phyloP scores from a whole-genome alignment of 306 rosid species.

The Quercus ilex region DNA sequence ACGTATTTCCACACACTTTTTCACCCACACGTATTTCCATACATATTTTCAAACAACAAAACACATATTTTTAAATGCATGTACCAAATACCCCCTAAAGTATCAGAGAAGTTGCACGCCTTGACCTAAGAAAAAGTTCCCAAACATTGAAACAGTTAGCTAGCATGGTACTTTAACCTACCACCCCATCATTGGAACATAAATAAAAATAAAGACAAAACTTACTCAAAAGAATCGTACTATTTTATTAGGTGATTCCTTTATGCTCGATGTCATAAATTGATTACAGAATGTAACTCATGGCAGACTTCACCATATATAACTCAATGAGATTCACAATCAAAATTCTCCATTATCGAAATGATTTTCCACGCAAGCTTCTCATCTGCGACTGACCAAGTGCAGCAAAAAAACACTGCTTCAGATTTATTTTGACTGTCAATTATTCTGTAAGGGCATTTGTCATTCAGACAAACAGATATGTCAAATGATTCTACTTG shows the following conservation, averaged over 20 bases:
- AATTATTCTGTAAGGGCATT: slow-evolving; percentile 41
- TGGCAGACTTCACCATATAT: background rate
- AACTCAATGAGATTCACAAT: background rate
- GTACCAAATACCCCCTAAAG: too few species aligned
- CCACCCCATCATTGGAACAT: too few species aligned
- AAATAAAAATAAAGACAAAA: too few species aligned
- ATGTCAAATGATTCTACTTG: slow-evolving; percentile 39
- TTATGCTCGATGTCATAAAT: background rate
- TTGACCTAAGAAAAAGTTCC: background rate
- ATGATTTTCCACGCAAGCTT: slow-evolving; percentile 52
- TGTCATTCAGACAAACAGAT: slow-evolving; percentile 42
- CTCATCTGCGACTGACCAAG: slow-evolving; percentile 43
- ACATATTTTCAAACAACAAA: too few species aligned
- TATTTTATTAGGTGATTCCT: background rate
- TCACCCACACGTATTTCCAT: too few species aligned
- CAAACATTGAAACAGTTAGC: background rate
- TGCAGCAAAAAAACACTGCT: slow-evolving; percentile 40
- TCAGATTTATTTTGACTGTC: slow-evolving; percentile 16
- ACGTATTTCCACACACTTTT: too few species aligned
- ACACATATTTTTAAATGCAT: too few species aligned
- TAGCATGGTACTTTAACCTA: too few species aligned
- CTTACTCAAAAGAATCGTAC: too few species aligned
- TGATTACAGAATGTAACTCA: background rate
- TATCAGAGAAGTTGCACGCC: background rate
- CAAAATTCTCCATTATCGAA: slow-evolving; percentile 31